Conservation (phyloP, 495 filamentous ascomycete species). For the Tuber magnatum region DNA sequence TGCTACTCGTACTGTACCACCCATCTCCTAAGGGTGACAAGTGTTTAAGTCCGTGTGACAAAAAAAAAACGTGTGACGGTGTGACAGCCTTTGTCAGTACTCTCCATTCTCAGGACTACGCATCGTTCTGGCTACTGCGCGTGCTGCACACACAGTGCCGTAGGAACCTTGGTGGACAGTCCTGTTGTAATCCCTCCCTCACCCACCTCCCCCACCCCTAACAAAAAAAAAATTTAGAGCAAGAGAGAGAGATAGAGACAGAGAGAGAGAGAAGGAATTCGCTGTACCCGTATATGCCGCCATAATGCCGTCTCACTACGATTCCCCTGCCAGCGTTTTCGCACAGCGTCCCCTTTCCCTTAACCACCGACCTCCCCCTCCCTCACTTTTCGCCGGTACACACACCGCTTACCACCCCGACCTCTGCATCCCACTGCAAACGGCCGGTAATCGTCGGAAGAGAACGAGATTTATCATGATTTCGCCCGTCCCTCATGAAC, state of each 20-base stretch:
- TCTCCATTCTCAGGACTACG: not conserved
- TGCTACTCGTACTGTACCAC: too few species aligned
- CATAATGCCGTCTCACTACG: constrained; percentile 1
- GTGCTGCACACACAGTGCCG: not conserved
- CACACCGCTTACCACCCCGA: not conserved
- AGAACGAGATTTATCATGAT: constrained; percentile 1
- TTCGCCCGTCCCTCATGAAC: not conserved
- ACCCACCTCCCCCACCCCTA: not conserved
- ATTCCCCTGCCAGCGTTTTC: not conserved
- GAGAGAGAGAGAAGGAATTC: not conserved
- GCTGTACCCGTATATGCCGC: not conserved
- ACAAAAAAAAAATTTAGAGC: not conserved
- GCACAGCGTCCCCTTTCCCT: not conserved
- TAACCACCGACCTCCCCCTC: not conserved
- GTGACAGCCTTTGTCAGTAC: constrained; percentile 2
- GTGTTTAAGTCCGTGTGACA: not conserved
- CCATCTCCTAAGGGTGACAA: not conserved
- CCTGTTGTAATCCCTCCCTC: not conserved
- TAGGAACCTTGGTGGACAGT: constrained; percentile 1
- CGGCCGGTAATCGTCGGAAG: not conserved
- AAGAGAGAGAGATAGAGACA: not conserved
- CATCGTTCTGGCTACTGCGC: constrained; percentile 2
- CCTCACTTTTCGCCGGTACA: not conserved
- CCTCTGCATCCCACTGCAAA: not conserved
- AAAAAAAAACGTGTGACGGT: not conserved